Conservation (phyloP, 1,139 yeast genomes). For the Eremothecium sinecaudum region DNA sequence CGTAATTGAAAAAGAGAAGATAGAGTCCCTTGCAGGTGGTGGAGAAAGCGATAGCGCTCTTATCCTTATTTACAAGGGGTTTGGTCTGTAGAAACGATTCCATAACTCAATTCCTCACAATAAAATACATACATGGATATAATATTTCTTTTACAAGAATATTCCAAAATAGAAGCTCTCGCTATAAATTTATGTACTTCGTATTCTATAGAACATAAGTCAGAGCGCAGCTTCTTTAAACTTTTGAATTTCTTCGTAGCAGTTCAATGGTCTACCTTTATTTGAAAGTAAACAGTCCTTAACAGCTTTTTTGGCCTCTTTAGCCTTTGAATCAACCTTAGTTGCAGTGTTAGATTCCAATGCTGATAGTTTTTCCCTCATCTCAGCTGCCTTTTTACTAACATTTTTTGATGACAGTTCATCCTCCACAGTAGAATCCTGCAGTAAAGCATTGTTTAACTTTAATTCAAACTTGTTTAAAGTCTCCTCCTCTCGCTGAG, state of each 20-base stretch:
- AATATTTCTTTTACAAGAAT: no score
- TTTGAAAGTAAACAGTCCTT: conserved; percentile 60
- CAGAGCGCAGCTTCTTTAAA: conserved; percentile 41
- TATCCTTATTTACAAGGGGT: conserved; percentile 73
- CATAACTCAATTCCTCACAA: no score
- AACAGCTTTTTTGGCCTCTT: conserved; percentile 47
- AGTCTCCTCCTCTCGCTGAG: conserved; percentile 52
- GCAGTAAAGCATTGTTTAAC: conserved; percentile 37
- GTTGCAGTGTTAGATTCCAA: conserved; percentile 28
- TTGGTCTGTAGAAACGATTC: conserved; percentile 51
- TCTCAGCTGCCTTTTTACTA: conserved; percentile 37
- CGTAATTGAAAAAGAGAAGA: conserved; percentile 62
- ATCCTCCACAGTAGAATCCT: conserved; percentile 31
- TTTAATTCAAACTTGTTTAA: conserved; percentile 46
- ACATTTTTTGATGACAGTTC: conserved; percentile 28
- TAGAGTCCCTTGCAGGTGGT: conserved; percentile 87
- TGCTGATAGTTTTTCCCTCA: conserved; percentile 40
- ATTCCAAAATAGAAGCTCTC: neutral
- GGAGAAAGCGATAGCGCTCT: conserved; percentile 96
- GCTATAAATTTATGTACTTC: neutral
- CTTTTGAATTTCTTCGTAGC: conserved; percentile 76
- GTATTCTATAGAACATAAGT: neutral
- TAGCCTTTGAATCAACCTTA: conserved; percentile 31
- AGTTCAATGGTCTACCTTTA: conserved; percentile 66
- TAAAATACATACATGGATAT: no score